phyloP scores from a whole-genome alignment of 2,329 filamentous ascomycete genomes.

The Metarhizium brunneum region DNA sequence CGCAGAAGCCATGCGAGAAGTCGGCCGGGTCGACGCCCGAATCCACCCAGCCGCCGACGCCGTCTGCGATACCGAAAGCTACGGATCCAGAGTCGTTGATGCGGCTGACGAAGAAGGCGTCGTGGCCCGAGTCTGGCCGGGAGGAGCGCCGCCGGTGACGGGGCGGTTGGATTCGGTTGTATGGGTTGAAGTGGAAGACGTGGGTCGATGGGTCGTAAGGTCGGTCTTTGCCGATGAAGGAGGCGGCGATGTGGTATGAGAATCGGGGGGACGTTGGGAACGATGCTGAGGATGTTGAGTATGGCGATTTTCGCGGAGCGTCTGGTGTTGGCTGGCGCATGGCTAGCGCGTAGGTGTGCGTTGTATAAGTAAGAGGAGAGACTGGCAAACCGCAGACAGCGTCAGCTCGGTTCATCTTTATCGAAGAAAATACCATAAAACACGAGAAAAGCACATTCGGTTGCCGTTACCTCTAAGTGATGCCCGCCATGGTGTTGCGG shows the following conservation, averaged over 20 bases:
- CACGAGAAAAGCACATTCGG: background rate
- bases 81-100: conserved; percentile 64
- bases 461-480: conserved; percentile 8
- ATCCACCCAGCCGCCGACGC: conserved; percentile 91
- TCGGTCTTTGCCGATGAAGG: conserved; percentile 64
- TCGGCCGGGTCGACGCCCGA: conserved; percentile 89
- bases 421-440: background rate
- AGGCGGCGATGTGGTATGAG: conserved; percentile 63
- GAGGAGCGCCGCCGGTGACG: conserved; percentile 22
- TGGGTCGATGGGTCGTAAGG: conserved; percentile 59
- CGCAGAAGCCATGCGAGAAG: conserved; percentile 89
- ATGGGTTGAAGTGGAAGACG: conserved; percentile 63
- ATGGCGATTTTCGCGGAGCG: background rate
- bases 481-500: conserved; percentile 10
- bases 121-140: conserved; percentile 76
- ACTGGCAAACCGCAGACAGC: background rate
- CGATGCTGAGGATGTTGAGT: conserved; percentile 12
- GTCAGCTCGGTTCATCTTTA: background rate
- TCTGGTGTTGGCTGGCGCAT: background rate
- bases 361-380: background rate
- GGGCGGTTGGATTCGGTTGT: conserved; percentile 47
- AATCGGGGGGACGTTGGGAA: conserved; percentile 29
- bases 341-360: background rate
- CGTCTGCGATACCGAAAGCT: conserved; percentile 85
- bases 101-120: conserved; percentile 86